Percentiles rank a stretch among this genome's conserved stretches.
Conservation (phyloP, 2,329 filamentous ascomycete genomes). For the Colletotrichum cuscutae region DNA sequence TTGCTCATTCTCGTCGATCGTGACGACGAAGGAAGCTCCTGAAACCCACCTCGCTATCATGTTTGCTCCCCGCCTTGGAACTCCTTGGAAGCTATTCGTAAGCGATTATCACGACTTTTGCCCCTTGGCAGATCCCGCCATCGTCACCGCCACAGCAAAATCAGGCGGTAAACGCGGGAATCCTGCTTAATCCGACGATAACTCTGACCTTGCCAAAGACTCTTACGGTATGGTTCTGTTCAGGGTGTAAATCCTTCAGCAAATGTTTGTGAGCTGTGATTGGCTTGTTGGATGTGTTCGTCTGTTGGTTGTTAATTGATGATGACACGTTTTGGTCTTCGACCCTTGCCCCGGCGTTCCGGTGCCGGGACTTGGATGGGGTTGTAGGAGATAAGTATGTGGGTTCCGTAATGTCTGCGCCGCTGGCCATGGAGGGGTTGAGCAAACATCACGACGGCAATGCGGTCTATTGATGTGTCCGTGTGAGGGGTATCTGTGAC, state of each 20-base stretch:
- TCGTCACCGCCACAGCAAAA: background rate
- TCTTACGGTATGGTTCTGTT: background rate
- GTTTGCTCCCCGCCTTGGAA: background rate
- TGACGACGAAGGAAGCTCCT: background rate
- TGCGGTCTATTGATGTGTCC: background rate
- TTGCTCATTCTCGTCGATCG: background rate
- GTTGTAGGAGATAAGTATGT: background rate
- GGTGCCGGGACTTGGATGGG: background rate
- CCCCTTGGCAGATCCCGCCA: background rate
- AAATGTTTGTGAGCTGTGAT: background rate
- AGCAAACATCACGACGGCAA: background rate
- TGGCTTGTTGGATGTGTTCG: background rate
- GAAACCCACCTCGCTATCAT: background rate
- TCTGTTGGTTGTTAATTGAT: background rate
- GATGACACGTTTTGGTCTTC: background rate
- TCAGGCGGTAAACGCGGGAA: background rate
- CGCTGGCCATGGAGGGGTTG: background rate
- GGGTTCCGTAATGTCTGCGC: background rate
- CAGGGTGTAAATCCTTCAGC: background rate
- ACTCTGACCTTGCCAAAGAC: background rate
- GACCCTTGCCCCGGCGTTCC: background rate
- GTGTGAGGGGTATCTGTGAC: background rate
- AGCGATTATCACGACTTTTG: background rate
- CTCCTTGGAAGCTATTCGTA: background rate
- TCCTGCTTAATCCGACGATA: background rate